Evolutionary conservation across 2,329 filamentous ascomycete genomes (phyloP).

Genomic region (Simplicillium aogashimaense): DNA sequence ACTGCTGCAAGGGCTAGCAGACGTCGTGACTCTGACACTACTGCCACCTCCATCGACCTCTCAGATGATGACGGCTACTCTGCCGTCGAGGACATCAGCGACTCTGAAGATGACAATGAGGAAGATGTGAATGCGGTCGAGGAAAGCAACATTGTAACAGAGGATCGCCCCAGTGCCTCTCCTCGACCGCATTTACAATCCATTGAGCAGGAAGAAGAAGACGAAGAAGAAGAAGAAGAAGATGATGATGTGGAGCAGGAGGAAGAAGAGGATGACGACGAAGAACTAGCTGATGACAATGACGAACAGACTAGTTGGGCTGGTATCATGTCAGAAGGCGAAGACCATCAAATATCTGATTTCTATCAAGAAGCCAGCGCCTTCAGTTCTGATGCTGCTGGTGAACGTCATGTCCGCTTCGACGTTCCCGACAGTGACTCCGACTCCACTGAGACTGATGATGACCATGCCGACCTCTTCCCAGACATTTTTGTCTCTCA

Average conservation of each 20-base stretch:
- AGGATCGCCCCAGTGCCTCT: conserved; percentile 30
- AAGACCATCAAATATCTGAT: conserved; percentile 33
- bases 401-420: conserved; percentile 64
- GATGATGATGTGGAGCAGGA: conserved; percentile 25
- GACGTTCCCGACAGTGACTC: conserved; percentile 58
- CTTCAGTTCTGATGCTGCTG: conserved; percentile 27
- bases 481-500: conserved; percentile 73
- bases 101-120: conserved; percentile 69
- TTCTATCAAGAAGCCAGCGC: conserved; percentile 27
- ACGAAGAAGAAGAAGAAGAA: conserved; percentile 23
- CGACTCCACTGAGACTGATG: conserved; percentile 53
- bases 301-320: conserved; percentile 44
- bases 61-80: conserved; percentile 65
- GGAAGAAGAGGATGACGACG: conserved; percentile 28
- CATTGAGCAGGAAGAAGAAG: conserved; percentile 19
- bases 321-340: conserved; percentile 39
- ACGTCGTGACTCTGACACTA: conserved; percentile 40
- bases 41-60: conserved; percentile 46
- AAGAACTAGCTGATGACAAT: conserved; percentile 27
- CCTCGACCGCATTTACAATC: conserved; percentile 35
- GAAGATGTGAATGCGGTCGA: conserved; percentile 69
- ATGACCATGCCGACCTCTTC: conserved; percentile 56
- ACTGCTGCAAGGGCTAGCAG: conserved; percentile 33
- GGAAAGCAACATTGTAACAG: conserved; percentile 60
- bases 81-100: conserved; percentile 69